Evolutionary conservation across 148 eudicot species (phyloP), one percentile per base, ranked within the genome.

Genomic region (Nepenthes mirabilis): DNA sequence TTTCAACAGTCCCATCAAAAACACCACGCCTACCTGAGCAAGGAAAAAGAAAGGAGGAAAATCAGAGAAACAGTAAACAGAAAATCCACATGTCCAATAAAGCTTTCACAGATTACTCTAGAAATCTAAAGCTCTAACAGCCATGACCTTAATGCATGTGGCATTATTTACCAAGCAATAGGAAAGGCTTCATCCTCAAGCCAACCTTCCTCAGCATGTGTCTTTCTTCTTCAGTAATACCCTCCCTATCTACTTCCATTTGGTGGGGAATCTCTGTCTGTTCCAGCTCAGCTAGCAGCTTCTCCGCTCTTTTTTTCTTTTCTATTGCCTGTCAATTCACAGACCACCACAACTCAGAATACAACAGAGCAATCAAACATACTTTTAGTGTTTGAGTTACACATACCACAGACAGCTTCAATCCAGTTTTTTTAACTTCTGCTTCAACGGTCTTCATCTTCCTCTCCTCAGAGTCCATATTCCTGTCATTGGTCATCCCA

Each of bases 1-100:
- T 94, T 75, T 94, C 95, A 71, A 94, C 75, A 14, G 99, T 94
- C 61, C 99, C 99, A 78, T 84, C 97, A 84, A 94, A 94, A 59
- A 94, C 91, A 65, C 97, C 97, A 57, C 99, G 91, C 50, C 91
- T 82, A 66, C 99, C 99, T 94, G 90, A 49, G 62, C 55, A 81
- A 32, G 14, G 32, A 43, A 81, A 40, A 37, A 11, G 36, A 33
- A 43, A 58, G 52, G 10, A 47, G 56, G 12, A 57, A 4, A 40
- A 40, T 40, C 45, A 40, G 45, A 8, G 45, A 8, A 4, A 40
- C 8, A 40, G 23, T 23, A 23, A 23, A 23, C 23, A 23, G 23
- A 23, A 0, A 23, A 23, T 23, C 8, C 45, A 40, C 45, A 40
- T 40, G 4, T 40, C 45, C 23, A 23, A 23, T 23, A 40, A 40